Base-by-base conservation (phyloP, 2,329 filamentous ascomycete genomes). In the Talaromyces funiculosus region DNA sequence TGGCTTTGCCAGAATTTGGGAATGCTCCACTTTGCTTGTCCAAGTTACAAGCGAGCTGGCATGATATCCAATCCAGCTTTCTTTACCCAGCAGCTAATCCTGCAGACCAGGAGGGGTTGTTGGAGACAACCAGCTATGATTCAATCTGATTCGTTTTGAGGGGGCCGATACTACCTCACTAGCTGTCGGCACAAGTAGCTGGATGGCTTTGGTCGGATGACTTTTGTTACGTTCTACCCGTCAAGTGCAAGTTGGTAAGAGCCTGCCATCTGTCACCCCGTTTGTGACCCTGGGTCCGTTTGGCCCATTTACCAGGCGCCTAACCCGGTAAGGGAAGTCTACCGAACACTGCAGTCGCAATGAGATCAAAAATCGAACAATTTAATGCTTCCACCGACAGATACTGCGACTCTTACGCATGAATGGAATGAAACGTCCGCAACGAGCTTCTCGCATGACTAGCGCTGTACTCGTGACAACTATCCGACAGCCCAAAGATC, bases 21-120 rank as follows among this genome's bases (percentile, higher is more conserved):
- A 33, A 38, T 24, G 57, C 24, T 59, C 57, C 57, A 59, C 57
- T 51, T 53, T 31, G n/a, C 31, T 59, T n/a, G 45, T 51, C 57
- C 49, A 29, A 37, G 31, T 53, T 42, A n/a, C 45, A 47, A 38
- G 56, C 43, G 35, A 59, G 22, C 26, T 59, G 43, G 45, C 47
- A 59, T 35, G 47, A 42, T 40, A 31, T 29, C 47, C n/a, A 54
- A 43, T 22, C 43, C 29, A 31, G 54, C 24, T 57, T n/a, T 40
- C 29, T 37, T 57, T 35, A 31, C 31, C 42, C 43, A 47, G 31
- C 24, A 33, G 24, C 56, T 45, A 38, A 38, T 22, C 20, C 57
- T 42, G 57, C 57, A 53, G 24, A 59, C 56, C 37, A 14, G 24
- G 56, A 59, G 57, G 56, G 57, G 57, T 33, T 4, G 26, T 31